Evolutionary conservation across 1,284 basidiomycete species (phyloP), one percentile per base, ranked within the genome.

Genomic region (Rhodotorula sp.): DNA sequence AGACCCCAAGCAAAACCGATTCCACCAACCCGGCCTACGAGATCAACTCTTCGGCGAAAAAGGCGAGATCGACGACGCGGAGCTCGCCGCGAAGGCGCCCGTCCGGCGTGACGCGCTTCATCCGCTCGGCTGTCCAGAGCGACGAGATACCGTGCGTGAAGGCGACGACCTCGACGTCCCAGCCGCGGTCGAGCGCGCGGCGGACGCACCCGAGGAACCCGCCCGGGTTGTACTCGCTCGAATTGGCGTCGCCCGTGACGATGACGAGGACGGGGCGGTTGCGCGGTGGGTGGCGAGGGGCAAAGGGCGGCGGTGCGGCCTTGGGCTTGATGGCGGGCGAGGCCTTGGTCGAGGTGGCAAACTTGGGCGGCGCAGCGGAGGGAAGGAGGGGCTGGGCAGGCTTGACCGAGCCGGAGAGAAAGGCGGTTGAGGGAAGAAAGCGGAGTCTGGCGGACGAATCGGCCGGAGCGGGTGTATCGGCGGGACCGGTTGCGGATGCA

Each of bases 241-340:
- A 89, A 78, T 91, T 91, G 27, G 91, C 92, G 80, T 95, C 92
- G 7, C 92, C 92, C 0, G 93, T 94, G 2, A 91, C 92, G 49
- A 95, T 86, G 52, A 94, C 88, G 76, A 94, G 64, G 16, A 60
- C 48, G 0, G 74, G 72, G 7, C 71, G 68, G 34, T 53, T 34
- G 14, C 67, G 66, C 13, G 56, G 49, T 0, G 49, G 14, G 1
- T 7, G 13, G n/a, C 57, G 62, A 0, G 58, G 55, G 21, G 57
- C 42, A 41, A 62, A 27, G 9, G 34, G 52, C 7, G 57, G 27
- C 19, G 53, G 25, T 5, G 34, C 34, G 50, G 23, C 17, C 45
- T 48, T 34, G 46, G 54, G 54, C 27, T 64, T 64, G 25, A 25
- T 21, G 13, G 66, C 65, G 16, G 65, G 54, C 16, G 55, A 56